These are phyloP conservation scores for Pythium pyrilobum DNA, from an alignment of 352 stramenopile species.

Conservation along the genomic window DNA sequence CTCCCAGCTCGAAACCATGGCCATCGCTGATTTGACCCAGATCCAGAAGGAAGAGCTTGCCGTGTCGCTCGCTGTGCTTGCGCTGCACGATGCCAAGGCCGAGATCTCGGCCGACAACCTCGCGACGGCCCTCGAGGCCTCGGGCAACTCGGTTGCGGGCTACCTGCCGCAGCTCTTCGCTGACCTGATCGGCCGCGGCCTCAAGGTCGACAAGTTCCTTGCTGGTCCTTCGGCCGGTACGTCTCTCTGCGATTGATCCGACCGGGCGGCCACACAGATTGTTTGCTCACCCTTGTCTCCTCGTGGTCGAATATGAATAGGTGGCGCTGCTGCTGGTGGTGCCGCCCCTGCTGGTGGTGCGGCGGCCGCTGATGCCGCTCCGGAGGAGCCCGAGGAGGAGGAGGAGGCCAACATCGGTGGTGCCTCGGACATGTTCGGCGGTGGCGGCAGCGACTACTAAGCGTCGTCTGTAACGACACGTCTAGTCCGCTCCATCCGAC, in stretches of 20 bases:
- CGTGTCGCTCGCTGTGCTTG: slow-evolving; percentile 79
- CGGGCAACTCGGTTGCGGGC: slow-evolving; percentile 70
- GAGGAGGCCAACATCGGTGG: slow-evolving; percentile 78
- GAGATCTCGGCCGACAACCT: slow-evolving; percentile 82
- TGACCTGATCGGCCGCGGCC: slow-evolving; percentile 70
- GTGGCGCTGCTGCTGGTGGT: slow-evolving; percentile 48
- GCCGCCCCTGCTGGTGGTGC: slow-evolving; percentile 38
- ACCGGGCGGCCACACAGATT: background rate
- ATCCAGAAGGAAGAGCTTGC: slow-evolving; percentile 83
- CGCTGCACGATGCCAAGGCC: slow-evolving; percentile 65
- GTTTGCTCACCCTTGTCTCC: slow-evolving; percentile 1
- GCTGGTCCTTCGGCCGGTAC: slow-evolving; percentile 82
- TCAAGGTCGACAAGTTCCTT: slow-evolving; percentile 87
- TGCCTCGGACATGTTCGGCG: slow-evolving; percentile 87
- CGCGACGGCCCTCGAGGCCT: slow-evolving; percentile 62
- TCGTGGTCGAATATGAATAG: slow-evolving; percentile 7
- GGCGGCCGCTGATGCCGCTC: slow-evolving; percentile 31
- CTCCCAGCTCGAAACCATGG: slow-evolving; percentile 59
- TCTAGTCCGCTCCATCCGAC: slow-evolving; percentile 2
- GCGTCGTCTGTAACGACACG: background rate
- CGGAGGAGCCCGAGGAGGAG: slow-evolving; percentile 82
- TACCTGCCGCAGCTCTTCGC: slow-evolving; percentile 83
- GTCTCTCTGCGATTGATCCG: slow-evolving; percentile 5
- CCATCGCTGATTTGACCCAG: slow-evolving; percentile 77
- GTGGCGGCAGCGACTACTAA: slow-evolving; percentile 82